phyloP scores from a whole-genome alignment of 2,329 filamentous ascomycete species.

The Exophiala bonariae region DNA sequence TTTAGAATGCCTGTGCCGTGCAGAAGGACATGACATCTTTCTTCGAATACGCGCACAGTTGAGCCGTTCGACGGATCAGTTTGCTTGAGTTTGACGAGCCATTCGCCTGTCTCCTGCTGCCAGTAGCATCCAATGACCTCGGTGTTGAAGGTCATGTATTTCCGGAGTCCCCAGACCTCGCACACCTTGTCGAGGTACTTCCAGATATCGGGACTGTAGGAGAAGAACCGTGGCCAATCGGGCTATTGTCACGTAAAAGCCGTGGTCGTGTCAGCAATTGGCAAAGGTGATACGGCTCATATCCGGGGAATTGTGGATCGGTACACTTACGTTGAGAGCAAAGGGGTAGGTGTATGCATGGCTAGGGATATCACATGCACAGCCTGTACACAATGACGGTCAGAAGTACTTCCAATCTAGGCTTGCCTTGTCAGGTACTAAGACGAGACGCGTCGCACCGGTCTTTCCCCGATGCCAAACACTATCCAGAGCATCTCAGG shows the following conservation, averaged over 20 bases:
- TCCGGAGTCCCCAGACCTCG: conserved; percentile 49
- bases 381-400: no score
- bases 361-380: conserved; percentile 47
- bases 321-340: conserved; percentile 39
- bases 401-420: no score
- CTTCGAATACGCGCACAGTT: conserved; percentile 38
- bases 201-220: conserved; percentile 48
- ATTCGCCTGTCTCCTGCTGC: conserved; percentile 50
- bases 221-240: conserved; percentile 51
- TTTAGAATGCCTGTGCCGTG: conserved; percentile 53
- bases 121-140: conserved; percentile 49
- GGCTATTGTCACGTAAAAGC: conserved; percentile 32
- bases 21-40: conserved; percentile 45
- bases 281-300: no score
- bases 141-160: conserved; percentile 55
- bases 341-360: conserved; percentile 49
- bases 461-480: no score
- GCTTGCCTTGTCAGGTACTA: no score
- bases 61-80: conserved; percentile 32
- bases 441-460: no score
- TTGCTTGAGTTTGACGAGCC: conserved; percentile 51
- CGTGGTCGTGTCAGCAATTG: no score
- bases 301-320: no score
- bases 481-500: no score
- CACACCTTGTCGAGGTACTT: conserved; percentile 51